Conservation (phyloP, 768 basidiomycete species). For the Tricholoma hemisulphureum region DNA sequence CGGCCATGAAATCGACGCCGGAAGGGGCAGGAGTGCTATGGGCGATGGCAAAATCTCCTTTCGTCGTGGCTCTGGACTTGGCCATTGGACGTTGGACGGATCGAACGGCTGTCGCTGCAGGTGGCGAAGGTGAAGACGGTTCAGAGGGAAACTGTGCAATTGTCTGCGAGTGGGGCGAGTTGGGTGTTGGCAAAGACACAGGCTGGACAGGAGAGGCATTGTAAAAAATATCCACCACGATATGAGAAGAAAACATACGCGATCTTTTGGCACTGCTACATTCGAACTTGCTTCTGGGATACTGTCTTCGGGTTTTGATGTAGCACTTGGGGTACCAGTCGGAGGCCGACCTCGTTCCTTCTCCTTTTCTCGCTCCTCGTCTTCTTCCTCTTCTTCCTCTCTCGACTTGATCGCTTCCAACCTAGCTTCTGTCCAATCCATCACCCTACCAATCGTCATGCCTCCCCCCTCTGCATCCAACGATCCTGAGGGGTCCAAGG, state of each 20-base stretch:
- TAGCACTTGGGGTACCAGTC: conserved; percentile 17
- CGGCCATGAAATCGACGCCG: conserved; percentile 22
- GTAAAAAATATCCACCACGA: conserved; percentile 11
- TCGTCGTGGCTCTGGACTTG: conserved; percentile 21
- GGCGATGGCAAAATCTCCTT: conserved; percentile 12
- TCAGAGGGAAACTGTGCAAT: conserved; percentile 22
- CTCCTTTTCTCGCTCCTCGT: conserved; percentile 66
- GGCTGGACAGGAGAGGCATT: conserved; percentile 13
- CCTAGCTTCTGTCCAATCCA: conserved; percentile 85
- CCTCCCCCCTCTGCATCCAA: conserved; percentile 51
- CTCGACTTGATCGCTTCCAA: conserved; percentile 71
- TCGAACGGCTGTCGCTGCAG: conserved; percentile 25
- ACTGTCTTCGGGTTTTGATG: conserved; percentile 19
- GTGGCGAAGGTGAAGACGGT: conserved; percentile 36
- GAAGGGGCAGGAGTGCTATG: conserved; percentile 16
- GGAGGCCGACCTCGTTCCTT: conserved; percentile 38
- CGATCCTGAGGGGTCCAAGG: conserved; percentile 44
- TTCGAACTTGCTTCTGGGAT: conserved; percentile 5
- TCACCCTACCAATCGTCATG: conserved; percentile 74
- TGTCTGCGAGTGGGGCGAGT: conserved; percentile 23
- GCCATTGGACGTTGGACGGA: conserved; percentile 23
- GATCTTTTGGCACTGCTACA: conserved; percentile 19
- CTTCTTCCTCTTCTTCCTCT: conserved; percentile 83
- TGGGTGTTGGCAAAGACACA: conserved; percentile 30
- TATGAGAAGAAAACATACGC: conserved; percentile 26